Evolutionary conservation across 768 basidiomycete genomes (phyloP), one percentile per base, ranked within the genome.

Genomic region (Holtermannia corniformis): DNA sequence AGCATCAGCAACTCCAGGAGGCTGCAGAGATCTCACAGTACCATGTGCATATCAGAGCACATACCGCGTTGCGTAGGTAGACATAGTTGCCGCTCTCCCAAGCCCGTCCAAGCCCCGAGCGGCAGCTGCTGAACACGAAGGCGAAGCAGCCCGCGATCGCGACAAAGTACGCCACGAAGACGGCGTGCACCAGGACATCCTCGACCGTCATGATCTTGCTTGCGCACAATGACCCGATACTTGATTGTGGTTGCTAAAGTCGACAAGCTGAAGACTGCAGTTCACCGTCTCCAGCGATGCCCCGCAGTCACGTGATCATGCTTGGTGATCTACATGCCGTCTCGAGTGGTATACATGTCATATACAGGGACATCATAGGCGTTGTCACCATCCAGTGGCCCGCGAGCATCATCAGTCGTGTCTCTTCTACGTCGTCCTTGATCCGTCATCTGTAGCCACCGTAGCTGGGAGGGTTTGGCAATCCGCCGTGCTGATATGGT

Each of bases 11-110:
- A 32, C 1, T 16, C 19, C 45, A 24, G 4, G n/a, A 20, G 16
- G 45, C 2, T 27, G 44, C 16, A 3, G 21, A 26, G 19, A 28
- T 70, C 78, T 70, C 60, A 80, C 79, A 79, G 50, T 74, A 77
- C 79, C 79, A 80, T 21, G 79, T 80, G 56, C 76, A 62, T 21
- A 60, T 40, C 16, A 68, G 71, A 3, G 62, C 71, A 37, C 77
- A 75, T 3, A 77, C 70, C 5, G 60, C 68, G 11, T 72, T 27
- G 3, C 77, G 50, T 24, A 78, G 62, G 10, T 64, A 65, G 16
- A 70, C 52, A 67, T 75, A 77, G 49, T 44, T 47, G 63, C 53
- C 55, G 61, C 13, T 50, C 65, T 43, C 37, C n/a, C 32, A 45
- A 40, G 42, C 49, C 44, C 44, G 51, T 45, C 48, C 23, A 46